These are phyloP conservation scores for Russula emetica DNA, from an alignment of 768 basidiomycete species.

Conservation along the genomic window DNA sequence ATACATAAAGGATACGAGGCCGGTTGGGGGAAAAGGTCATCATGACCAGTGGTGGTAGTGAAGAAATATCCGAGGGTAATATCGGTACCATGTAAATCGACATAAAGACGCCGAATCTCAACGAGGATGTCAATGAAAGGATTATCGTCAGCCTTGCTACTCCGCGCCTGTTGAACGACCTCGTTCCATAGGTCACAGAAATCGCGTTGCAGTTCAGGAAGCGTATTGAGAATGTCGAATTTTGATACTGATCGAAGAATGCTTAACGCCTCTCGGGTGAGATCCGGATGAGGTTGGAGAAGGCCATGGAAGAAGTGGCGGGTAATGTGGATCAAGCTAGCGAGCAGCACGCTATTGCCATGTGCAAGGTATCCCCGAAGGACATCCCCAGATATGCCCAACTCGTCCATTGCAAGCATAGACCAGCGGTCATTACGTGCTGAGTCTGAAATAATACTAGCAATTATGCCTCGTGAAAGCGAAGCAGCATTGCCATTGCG, in stretches of 20 bases:
- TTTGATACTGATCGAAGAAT: background rate
- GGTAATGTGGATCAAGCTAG: conserved; percentile 4
- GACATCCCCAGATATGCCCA: background rate
- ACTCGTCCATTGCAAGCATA: background rate
- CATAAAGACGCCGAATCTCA: background rate
- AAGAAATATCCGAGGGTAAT: too few species aligned
- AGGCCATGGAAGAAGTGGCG: background rate
- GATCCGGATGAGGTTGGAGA: too few species aligned
- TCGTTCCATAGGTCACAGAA: conserved; percentile 11
- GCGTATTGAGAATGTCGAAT: background rate
- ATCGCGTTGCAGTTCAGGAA: background rate
- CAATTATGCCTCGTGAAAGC: background rate
- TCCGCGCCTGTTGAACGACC: background rate
- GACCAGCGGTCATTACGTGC: conserved; percentile 1
- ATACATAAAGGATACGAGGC: background rate
- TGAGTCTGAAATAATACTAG: background rate
- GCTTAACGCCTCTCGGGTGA: background rate
- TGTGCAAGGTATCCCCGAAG: background rate
- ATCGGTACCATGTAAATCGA: background rate
- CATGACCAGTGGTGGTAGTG: background rate
- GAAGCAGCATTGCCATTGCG: background rate
- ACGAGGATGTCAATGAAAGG: background rate
- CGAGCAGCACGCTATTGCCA: background rate
- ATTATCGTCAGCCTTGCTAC: too few species aligned
- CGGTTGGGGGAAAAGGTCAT: too few species aligned